A percentile compares a stretch with the other conserved stretches of the same genome.
These are phyloP conservation scores for Emiliania huxleyi DNA, from an alignment of 78 protist species.

Conservation along the genomic window DNA sequence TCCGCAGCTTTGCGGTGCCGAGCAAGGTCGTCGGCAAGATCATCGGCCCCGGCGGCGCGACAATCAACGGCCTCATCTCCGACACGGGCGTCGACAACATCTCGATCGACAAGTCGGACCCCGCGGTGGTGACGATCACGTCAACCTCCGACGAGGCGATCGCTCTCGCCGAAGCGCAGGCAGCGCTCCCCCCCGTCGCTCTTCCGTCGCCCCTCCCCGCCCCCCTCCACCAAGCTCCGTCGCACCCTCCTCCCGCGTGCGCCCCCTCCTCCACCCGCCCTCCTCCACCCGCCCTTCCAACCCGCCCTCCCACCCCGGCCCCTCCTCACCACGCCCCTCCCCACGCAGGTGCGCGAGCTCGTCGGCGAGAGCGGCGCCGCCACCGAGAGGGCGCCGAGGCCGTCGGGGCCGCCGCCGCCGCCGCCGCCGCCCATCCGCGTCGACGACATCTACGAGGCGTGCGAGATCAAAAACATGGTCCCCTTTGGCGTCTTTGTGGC, in stretches of 20 bases:
- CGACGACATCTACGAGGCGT: not conserved
- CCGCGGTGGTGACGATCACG: not conserved
- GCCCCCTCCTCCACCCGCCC: no score
- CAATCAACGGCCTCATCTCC: not conserved
- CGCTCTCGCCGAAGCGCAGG: no score
- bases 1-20: not conserved
- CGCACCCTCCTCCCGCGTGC: no score
- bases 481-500: slow-evolving; percentile 1
- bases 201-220: no score
- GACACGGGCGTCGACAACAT: not conserved
- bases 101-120: not conserved
- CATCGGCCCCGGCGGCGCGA: slow-evolving; percentile 29
- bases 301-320: no score
- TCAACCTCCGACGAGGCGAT: not conserved
- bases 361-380: not conserved
- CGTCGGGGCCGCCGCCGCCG: not conserved
- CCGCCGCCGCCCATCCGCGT: not conserved
- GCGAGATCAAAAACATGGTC: not conserved
- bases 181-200: no score
- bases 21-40: not conserved
- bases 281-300: no score
- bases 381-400: not conserved
- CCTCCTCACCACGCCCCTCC: not conserved
- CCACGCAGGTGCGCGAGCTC: not conserved
- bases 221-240: no score